Evolutionary conservation across 148 eudicot genomes (phyloP), one percentile per base, ranked within the genome.

Genomic region (Pouteria glomerata): DNA sequence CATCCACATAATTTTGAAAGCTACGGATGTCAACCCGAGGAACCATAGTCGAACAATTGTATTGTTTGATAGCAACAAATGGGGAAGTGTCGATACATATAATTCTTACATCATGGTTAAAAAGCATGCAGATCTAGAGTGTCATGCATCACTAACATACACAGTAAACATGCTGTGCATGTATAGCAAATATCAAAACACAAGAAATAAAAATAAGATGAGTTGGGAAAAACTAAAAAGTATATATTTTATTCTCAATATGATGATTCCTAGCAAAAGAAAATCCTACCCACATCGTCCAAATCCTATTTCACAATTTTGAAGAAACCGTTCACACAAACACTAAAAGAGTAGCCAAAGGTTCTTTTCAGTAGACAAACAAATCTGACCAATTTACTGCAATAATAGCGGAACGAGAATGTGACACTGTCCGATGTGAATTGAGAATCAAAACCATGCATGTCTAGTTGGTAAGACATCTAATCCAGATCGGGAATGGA

Each of bases 391-490:
- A 50, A 27, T 48, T n/a, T 16, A 34, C 15, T 45, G 39, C 68
- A 76, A n/a, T 21, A n/a, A 23, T 18, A 31, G 41, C 26, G 27
- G n/a, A 23, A 78, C 62, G 53, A 73, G 68, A 52, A 73, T 78
- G 73, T 66, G 72, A 37, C 52, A 52, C 8, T 34, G 68, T 68
- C 76, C 37, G 69, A 37, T 42, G 65, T 57, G 71, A 30, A 50
- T 57, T 58, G 48, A 42, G 8, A 44, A n/a, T n/a, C 30, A 2
- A 8, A 34, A 39, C 27, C 42, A 45, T 57, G 50, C 50, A 60
- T 63, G 55, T 66, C 51, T 13, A 59, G 76, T 78, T 42, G 74
- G 77, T 68, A 70, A 61, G 44, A 44, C 37, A 73, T 73, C 73
- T 34, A 78, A 47, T 65, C 64, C 65, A 41, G 14, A 27, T 53